A percentile compares a stretch with the other conserved stretches of the same genome.
Conservation (phyloP, 2,329 filamentous ascomycete genomes). For the Xylaria sp. region DNA sequence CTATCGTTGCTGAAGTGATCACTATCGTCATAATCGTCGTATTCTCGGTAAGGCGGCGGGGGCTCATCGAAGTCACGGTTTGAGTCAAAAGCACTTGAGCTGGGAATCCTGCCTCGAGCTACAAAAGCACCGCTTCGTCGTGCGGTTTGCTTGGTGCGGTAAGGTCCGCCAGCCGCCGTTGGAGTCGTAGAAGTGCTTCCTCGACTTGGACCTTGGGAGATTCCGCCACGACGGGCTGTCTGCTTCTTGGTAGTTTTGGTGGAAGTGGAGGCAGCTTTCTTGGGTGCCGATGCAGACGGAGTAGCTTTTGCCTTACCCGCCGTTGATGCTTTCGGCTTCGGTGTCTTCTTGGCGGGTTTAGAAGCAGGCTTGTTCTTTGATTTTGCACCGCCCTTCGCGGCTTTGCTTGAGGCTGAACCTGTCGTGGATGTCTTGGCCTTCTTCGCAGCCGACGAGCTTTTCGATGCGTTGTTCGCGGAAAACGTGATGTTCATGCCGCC, state of each 20-base stretch:
- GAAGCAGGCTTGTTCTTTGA: constrained; percentile 25
- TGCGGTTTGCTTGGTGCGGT: constrained; percentile 42
- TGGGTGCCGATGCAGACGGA: constrained; percentile 27
- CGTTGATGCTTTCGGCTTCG: constrained; percentile 25
- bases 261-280: constrained; percentile 13
- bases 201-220: constrained; percentile 37
- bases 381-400: constrained; percentile 20
- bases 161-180: not conserved
- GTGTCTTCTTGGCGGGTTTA: constrained; percentile 14
- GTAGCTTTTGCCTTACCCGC: constrained; percentile 39
- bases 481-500: constrained; percentile 48
- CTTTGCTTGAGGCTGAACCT: constrained; percentile 36
- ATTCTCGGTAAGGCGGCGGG: constrained; percentile 43
- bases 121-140: constrained; percentile 45
- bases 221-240: constrained; percentile 43
- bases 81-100: not conserved
- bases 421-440: constrained; percentile 44
- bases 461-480: constrained; percentile 40
- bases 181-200: constrained; percentile 16
- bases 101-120: constrained; percentile 43
- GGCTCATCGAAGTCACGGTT: constrained; percentile 37
- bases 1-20: not conserved
- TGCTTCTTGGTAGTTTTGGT: constrained; percentile 34
- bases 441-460: constrained; percentile 41
- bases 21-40: constrained; percentile 32